phyloP scores from a whole-genome alignment of 192 early-diverging fungal species.

The Linnemannia schmuckeri region DNA sequence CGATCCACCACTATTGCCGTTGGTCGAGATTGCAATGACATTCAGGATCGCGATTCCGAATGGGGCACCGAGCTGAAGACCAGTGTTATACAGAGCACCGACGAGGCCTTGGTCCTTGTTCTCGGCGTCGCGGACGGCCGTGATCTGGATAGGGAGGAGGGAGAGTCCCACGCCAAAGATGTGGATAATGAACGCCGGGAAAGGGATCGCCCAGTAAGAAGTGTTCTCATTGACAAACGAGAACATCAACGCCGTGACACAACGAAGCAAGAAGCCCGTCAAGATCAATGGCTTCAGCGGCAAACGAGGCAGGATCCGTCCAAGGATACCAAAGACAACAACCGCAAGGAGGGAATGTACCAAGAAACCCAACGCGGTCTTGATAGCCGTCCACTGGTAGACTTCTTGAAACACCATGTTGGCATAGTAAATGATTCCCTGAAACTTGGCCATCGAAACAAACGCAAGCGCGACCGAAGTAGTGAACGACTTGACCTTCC shows the following conservation, averaged over 20 bases:
- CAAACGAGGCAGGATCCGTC: constrained; percentile 43
- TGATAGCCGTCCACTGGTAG: constrained; percentile 49
- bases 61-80: constrained; percentile 53
- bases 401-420: constrained; percentile 64
- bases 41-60: constrained; percentile 53
- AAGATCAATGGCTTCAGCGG: constrained; percentile 39
- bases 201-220: constrained; percentile 36
- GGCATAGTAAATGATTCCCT: constrained; percentile 53
- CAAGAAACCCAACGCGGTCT: constrained; percentile 61
- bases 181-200: constrained; percentile 50
- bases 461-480: constrained; percentile 57
- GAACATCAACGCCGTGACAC: constrained; percentile 35
- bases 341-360: constrained; percentile 54
- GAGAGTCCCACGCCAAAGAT: constrained; percentile 36
- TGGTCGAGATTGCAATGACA: constrained; percentile 44
- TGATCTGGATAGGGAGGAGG: constrained; percentile 43
- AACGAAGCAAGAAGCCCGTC: constrained; percentile 16
- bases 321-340: constrained; percentile 43
- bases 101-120: constrained; percentile 51
- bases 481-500: constrained; percentile 57
- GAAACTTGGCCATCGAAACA: constrained; percentile 43
- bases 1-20: constrained; percentile 7
- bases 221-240: constrained; percentile 33
- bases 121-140: constrained; percentile 39
- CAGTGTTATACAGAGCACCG: constrained; percentile 55